phyloP scores from a whole-genome alignment of 2,329 filamentous ascomycete species.

The Fusarium verticillioides region DNA sequence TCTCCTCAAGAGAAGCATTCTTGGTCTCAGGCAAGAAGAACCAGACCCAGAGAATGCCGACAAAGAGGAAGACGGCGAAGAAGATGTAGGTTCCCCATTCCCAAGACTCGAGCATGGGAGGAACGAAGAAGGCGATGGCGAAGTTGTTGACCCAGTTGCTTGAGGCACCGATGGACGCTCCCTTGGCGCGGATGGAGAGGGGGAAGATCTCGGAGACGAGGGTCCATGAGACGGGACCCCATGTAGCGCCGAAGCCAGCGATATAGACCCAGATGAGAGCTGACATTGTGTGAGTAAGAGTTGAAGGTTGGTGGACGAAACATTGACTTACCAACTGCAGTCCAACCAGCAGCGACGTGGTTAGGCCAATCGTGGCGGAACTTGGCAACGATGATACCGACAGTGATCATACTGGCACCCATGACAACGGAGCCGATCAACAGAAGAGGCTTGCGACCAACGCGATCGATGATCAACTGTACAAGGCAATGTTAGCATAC shows the following conservation, averaged over 20 bases:
- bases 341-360: slow-evolving; percentile 53
- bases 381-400: slow-evolving; percentile 35
- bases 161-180: slow-evolving; percentile 55
- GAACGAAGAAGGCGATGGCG: slow-evolving; percentile 58
- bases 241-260: slow-evolving; percentile 56
- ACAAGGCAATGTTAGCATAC: background rate
- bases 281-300: background rate
- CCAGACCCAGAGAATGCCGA: slow-evolving; percentile 60
- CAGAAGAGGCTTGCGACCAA: slow-evolving; percentile 55
- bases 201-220: slow-evolving; percentile 61
- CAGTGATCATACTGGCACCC: slow-evolving; percentile 40
- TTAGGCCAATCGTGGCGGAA: slow-evolving; percentile 40
- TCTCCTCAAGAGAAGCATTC: slow-evolving; percentile 63
- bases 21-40: slow-evolving; percentile 67
- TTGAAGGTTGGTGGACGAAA: too few species aligned
- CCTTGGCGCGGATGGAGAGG: slow-evolving; percentile 57
- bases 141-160: slow-evolving; percentile 61
- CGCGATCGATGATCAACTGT: slow-evolving; percentile 51
- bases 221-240: slow-evolving; percentile 61
- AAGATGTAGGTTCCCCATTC: slow-evolving; percentile 68
- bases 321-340: slow-evolving; percentile 43
- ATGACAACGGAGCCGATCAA: slow-evolving; percentile 53
- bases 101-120: slow-evolving; percentile 51
- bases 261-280: slow-evolving; percentile 60
- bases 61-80: slow-evolving; percentile 62